Evolutionary conservation across 805 yeast genomes (phyloP), one percentile per base, ranked within the genome.

Genomic region (Sugiyamaella americana): DNA sequence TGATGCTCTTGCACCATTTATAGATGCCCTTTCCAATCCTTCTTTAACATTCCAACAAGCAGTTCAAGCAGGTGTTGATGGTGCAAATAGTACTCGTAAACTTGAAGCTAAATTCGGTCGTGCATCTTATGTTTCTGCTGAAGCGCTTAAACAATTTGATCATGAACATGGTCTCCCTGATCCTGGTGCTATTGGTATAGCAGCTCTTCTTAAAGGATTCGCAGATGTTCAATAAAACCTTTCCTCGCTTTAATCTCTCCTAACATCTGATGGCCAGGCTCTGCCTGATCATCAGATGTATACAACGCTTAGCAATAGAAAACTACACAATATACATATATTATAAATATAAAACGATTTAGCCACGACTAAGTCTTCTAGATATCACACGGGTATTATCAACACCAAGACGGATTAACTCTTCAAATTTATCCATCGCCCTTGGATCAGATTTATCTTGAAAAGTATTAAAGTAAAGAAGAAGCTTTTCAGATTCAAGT

Each of bases 131-230:
- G 96, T 89, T 22, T 72, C 73, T 51, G 78, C 78, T 50, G 79
- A 73, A 10, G 83, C 76, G 44, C 74, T 80, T 55, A 67, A 70
- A 46, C 65, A 64, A 38, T 72, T 69, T 43, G 72, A 70, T 35
- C 73, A 73, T 30, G 68, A 58, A 22, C 64, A 67, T n/a, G 66
- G 65, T 3, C 67, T 88, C 24, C 95, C 96, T 1, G 98, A 89
- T 58, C 96, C 98, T 3, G 97, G 98, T 53, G 96, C 97, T 2
- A 78, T 87, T 48, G 97, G 97, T 2, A 68, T 89, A 20, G 84
- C 80, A 30, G 85, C 76, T 20, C 60, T 78, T 16, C 60, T 78
- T 18, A 68, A 73, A 51, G 82, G 82, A 1, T 46, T 62, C 34
- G 17, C 20, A 5, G 37, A 35, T 6, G 37, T 17, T 35, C 11